A percentile compares a stretch with the other conserved stretches of the same genome.
Evolutionary conservation across 495 filamentous ascomycete genomes (phyloP).

Genomic region (Saxophila tyrrhenica): DNA sequence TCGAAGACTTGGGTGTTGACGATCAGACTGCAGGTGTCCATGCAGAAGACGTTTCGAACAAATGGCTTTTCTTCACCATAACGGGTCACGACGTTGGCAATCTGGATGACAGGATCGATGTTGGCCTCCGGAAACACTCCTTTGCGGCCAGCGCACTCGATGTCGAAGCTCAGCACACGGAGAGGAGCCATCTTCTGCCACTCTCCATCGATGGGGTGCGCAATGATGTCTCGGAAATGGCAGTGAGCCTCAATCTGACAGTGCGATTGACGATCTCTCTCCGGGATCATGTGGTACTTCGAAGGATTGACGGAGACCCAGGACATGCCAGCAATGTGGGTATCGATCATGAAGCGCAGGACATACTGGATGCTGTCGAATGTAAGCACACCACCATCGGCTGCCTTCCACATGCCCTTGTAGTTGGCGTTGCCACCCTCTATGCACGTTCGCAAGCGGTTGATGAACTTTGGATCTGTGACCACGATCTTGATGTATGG

Average conservation of each 20-base stretch:
- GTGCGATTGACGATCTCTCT: constrained; percentile 60
- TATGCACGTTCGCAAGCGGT: constrained; percentile 56
- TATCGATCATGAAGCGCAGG: constrained; percentile 95
- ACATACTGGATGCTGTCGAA: constrained; percentile 95
- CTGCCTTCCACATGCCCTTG: constrained; percentile 73
- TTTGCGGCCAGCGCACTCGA: constrained; percentile 95
- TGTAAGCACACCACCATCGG: constrained; percentile 60
- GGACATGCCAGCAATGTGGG: constrained; percentile 85
- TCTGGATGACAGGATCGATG: constrained; percentile 92
- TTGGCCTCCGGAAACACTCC: constrained; percentile 92
- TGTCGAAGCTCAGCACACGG: constrained; percentile 90
- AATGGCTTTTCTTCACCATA: constrained; percentile 96
- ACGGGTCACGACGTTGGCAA: constrained; percentile 91
- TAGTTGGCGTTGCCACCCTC: constrained; percentile 72
- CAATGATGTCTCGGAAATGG: constrained; percentile 69
- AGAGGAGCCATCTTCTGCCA: constrained; percentile 98
- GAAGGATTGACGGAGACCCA: constrained; percentile 81
- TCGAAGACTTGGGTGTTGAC: constrained; percentile 89
- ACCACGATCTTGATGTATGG: constrained; percentile 90
- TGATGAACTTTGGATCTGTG: constrained; percentile 71
- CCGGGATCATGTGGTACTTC: constrained; percentile 55
- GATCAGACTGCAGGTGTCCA: constrained; percentile 82
- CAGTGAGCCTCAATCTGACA: constrained; percentile 90
- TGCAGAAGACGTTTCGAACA: constrained; percentile 87
- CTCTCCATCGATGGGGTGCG: constrained; percentile 82